Evolutionary conservation across 2,329 filamentous ascomycete genomes (phyloP), one percentile per base, ranked within the genome.

Genomic region (Waltergamsia citrina): DNA sequence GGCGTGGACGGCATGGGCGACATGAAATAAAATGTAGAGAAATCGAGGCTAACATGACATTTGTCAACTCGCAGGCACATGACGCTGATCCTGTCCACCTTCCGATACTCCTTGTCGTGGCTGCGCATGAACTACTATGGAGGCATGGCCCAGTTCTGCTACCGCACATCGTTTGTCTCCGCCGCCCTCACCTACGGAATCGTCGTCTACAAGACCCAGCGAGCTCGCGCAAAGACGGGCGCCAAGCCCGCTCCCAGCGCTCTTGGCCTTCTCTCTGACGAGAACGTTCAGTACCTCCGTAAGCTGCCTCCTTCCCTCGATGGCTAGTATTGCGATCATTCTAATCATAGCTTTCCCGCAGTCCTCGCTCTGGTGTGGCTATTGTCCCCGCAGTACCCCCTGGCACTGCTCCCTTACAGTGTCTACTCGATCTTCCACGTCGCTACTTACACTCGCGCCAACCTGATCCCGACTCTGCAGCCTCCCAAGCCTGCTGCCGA

Each of bases 401-500:
- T 95, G 48, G 92, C 92, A 36, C 75, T 98, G 51, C 76, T 95
- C 36, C 92, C 92, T 19, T 98, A 94, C 67, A 81, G 79, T 48
- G 85, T 98, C 61, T 98, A 96, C 75, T 96, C 90, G 38, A 63
- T 96, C 61, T 98, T 98, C 79, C 92, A 98, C 65, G 87, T 96
- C 47, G 85, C 88, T 41, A 96, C 92, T 44, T 98, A 98, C 66
- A 85, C 84, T 45, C 87, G 92, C 59, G 83, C 84, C 57, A 94
- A 94, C 67, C 65, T 98, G 44, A 83, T 98, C 49, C 92, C 92
- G 40, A 86, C 85, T 43, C 55, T 98, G 49, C 71, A 82, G 51
- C 85, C 87, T 12, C 71, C 78, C 39, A 60, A 72, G 23, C 54
- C 74, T 11, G 60, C 73, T 25, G 67, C 72, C 27, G 66, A 69